Evolutionary conservation across 768 basidiomycete species (phyloP), one percentile per base, ranked within the genome.

Genomic region (Jaapia argillacea): DNA sequence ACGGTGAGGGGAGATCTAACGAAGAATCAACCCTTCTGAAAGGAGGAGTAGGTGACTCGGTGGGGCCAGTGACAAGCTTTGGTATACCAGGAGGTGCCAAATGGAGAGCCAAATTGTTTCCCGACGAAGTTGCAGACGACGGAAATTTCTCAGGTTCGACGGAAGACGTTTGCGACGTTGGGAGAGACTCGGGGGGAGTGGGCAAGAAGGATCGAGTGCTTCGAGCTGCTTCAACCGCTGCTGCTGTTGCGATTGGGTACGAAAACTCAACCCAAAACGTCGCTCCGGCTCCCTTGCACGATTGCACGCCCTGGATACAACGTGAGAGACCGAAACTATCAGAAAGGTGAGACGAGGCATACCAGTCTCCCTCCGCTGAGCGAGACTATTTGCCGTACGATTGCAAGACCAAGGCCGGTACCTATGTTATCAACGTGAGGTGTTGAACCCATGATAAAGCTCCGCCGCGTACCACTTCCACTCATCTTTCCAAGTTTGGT

Each of bases 381-480:
- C 42, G 61, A 60, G 41, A 71, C 60, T 46, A 71, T 71, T 43
- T 68, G 66, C 25, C 65, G 57, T 6, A 69, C 64, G 26, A 71
- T 57, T 5, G 70, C 70, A 7, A 71, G 50, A 24, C 70, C 70
- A 10, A 71, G 51, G 4, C 70, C 70, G 5, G 67, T 68, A 10
- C 67, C 67, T 48, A n/a, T n/a, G n/a, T n/a, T n/a, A n/a, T n/a
- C 65, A 60, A 27, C 61, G 57, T 31, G 25, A 3, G 27, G 13
- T 5, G 24, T 6, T 33, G 2, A 42, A 18, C 18, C 20, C 28
- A 13, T n/a, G 25, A n/a, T 23, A 38, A 5, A n/a, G 62, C 59
- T n/a, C n/a, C n/a, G n/a, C n/a, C n/a, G n/a, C n/a, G n/a, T n/a
- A n/a, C n/a, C n/a, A n/a, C 54, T 63, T 52, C 48, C 63, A 48